These are phyloP conservation scores for Ochromonas danica DNA, from an alignment of 108 stramenopile genomes.

Conservation along the genomic window DNA sequence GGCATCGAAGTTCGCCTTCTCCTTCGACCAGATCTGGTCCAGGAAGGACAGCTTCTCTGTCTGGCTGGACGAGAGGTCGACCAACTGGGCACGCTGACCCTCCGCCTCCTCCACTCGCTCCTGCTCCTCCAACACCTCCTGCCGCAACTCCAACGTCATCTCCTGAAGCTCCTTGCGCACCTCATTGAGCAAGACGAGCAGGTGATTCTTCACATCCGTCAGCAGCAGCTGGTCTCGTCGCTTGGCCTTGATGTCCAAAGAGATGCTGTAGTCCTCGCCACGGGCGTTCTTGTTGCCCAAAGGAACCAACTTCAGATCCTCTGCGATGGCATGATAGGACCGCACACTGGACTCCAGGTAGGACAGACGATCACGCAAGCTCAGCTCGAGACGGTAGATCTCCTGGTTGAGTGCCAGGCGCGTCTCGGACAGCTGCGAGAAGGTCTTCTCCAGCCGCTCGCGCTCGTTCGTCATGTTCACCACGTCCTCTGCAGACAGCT, in stretches of 20 bases:
- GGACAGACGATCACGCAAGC: neutral
- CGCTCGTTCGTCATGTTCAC: constrained; percentile 24
- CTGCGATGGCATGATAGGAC: constrained; percentile 20
- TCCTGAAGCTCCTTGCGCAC: neutral
- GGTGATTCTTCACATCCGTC: neutral
- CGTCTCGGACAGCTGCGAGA: neutral
- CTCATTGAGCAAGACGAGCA: neutral
- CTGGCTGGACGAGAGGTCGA: neutral
- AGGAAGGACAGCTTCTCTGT: neutral
- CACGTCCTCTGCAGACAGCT: constrained; percentile 43
- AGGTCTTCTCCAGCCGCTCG: constrained; percentile 18
- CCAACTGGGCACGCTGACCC: neutral
- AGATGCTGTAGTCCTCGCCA: constrained; percentile 21
- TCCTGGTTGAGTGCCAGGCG: neutral
- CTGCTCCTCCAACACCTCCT: neutral
- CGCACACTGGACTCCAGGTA: constrained; percentile 10
- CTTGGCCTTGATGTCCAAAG: constrained; percentile 2
- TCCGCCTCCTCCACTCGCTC: constrained; percentile 21
- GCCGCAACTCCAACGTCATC: neutral
- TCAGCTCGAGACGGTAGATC: constrained; percentile 4
- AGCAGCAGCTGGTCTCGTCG: neutral
- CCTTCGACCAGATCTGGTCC: neutral
- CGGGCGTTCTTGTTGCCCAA: neutral
- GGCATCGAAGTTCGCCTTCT: constrained; percentile 29
- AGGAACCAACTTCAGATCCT: constrained; percentile 6